phyloP scores from a whole-genome alignment of 2,329 filamentous ascomycete genomes.

The Aspergillus hortae region DNA sequence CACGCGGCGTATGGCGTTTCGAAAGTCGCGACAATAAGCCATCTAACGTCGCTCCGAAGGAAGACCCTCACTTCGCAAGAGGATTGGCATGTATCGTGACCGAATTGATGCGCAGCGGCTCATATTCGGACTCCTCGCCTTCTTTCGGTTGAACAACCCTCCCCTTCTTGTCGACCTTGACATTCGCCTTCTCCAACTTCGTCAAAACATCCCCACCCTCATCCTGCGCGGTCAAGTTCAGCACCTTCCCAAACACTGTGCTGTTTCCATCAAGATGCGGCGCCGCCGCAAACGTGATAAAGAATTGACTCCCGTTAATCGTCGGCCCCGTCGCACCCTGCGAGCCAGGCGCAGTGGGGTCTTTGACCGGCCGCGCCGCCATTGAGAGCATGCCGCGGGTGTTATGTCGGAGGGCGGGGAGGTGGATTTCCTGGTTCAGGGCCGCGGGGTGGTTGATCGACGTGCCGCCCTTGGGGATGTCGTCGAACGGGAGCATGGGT shows the following conservation, averaged over 20 bases:
- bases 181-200: constrained; percentile 57
- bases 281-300: constrained; percentile 59
- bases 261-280: constrained; percentile 65
- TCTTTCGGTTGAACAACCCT: constrained; percentile 48
- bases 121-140: constrained; percentile 38
- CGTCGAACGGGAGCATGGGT: constrained; percentile 40
- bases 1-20: no score
- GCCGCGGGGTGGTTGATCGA: constrained; percentile 52
- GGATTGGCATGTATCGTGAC: constrained; percentile 65
- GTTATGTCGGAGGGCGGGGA: constrained; percentile 56
- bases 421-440: constrained; percentile 61
- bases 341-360: constrained; percentile 45
- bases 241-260: constrained; percentile 61
- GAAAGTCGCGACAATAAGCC: not conserved
- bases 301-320: constrained; percentile 61
- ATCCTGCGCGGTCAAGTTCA: constrained; percentile 44
- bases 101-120: constrained; percentile 52
- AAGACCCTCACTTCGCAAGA: constrained; percentile 49
- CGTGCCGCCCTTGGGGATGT: constrained; percentile 53
- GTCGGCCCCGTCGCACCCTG: constrained; percentile 35
- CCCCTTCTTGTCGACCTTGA: constrained; percentile 61
- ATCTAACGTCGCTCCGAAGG: no score
- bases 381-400: constrained; percentile 57
- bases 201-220: constrained; percentile 44
- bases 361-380: constrained; percentile 52